A percentile compares a stretch with the other conserved stretches of the same genome.
Conservation (phyloP, 345 rosid genomes). For the Lumnitzera racemosa region DNA sequence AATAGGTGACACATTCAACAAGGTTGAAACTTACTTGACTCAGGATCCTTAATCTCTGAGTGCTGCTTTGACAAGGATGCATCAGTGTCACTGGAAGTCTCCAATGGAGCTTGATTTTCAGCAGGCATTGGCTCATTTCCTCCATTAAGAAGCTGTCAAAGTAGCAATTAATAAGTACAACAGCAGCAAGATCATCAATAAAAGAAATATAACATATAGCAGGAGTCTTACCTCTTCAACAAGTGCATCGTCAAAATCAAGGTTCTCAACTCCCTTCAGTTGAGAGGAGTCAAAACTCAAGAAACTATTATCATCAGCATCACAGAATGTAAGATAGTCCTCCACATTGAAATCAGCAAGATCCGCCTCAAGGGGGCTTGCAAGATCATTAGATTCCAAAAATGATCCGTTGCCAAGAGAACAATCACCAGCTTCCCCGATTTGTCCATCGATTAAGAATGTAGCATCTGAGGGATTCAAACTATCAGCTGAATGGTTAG, state of each 20-base stretch:
- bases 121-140: slow-evolving; percentile 28
- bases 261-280: slow-evolving; percentile 13
- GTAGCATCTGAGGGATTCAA: slow-evolving; percentile 19
- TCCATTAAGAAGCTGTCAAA: slow-evolving; percentile 32
- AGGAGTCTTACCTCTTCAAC: slow-evolving; percentile 4
- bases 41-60: slow-evolving; percentile 29
- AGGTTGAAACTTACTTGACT: slow-evolving; percentile 41
- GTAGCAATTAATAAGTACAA: slow-evolving; percentile 2
- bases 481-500: slow-evolving; percentile 26
- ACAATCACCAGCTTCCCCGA: slow-evolving; percentile 32
- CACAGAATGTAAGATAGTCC: slow-evolving; percentile 64
- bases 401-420: slow-evolving; percentile 41
- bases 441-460: slow-evolving; percentile 37
- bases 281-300: slow-evolving; percentile 53
- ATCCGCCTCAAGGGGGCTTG: slow-evolving; percentile 30
- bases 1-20: not conserved
- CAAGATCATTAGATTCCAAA: slow-evolving; percentile 69
- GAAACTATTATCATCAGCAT: slow-evolving; percentile 41
- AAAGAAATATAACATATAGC: not conserved
- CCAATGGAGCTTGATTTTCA: slow-evolving; percentile 25
- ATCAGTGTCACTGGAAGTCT: slow-evolving; percentile 19
- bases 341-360: slow-evolving; percentile 43
- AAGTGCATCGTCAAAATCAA: not conserved
- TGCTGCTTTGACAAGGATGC: slow-evolving; percentile 58
- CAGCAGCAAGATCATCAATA: slow-evolving; percentile 1